Percentiles rank a stretch among this genome's conserved stretches.
phyloP scores from a whole-genome alignment of 2,329 filamentous ascomycete species.

The Niveomyces coronatus region DNA sequence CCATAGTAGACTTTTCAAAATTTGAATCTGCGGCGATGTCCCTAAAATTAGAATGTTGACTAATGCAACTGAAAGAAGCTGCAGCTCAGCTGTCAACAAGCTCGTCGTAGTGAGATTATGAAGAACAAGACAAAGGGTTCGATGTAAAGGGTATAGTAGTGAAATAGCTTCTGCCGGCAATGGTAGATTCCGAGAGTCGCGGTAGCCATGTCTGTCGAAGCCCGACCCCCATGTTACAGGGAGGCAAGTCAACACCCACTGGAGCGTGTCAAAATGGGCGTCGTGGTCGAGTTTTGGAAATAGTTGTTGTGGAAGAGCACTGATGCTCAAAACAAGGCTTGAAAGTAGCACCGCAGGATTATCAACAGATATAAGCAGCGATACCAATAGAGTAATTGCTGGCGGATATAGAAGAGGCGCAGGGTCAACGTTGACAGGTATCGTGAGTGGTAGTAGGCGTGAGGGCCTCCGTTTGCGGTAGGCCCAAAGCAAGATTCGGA shows the following conservation, averaged over 20 bases:
- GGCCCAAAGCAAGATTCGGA: conserved; percentile 44
- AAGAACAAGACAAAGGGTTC: conserved; percentile 61
- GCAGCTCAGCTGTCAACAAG: conserved; percentile 75
- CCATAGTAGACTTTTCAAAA: conserved; percentile 80
- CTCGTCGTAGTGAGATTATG: conserved; percentile 82
- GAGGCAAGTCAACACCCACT: conserved; percentile 68
- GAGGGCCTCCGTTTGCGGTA: conserved; percentile 29
- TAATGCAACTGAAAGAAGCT: conserved; percentile 72
- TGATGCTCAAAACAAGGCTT: conserved; percentile 72
- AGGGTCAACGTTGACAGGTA: conserved; percentile 78
- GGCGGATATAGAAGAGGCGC: conserved; percentile 84
- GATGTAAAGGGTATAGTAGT: conserved; percentile 74
- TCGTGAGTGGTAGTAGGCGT: conserved; percentile 31
- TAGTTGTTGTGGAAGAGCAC: conserved; percentile 62
- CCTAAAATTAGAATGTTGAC: conserved; percentile 74
- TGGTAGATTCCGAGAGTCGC: conserved; percentile 13
- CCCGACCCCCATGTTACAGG: conserved; percentile 40
- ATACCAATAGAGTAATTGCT: conserved; percentile 63
- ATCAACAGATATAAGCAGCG: conserved; percentile 58
- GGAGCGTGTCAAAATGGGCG: conserved; percentile 53
- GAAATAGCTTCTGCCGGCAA: conserved; percentile 48
- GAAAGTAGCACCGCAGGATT: conserved; percentile 55
- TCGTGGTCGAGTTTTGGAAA: conserved; percentile 53
- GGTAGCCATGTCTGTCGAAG: conserved; percentile 28
- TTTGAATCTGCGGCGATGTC: conserved; percentile 69